phyloP scores from a whole-genome alignment of 345 rosid species.

The Syzygium grande region DNA sequence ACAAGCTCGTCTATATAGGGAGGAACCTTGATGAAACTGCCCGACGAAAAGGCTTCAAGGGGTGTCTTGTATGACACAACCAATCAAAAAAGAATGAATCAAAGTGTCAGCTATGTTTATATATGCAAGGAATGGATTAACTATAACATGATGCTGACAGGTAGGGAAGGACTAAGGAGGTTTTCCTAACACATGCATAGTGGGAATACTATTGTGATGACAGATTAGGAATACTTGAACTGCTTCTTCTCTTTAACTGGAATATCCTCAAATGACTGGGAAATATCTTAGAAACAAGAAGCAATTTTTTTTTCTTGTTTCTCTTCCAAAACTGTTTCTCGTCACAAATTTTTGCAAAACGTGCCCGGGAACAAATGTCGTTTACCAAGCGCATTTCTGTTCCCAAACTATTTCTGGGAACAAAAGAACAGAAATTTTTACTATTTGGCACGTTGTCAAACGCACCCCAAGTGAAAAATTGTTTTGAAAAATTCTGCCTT shows the following conservation, averaged over 20 bases:
- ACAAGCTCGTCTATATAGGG: slow-evolving; percentile 69
- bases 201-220: background rate
- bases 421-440: too few species aligned
- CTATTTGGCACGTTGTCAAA: too few species aligned
- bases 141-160: background rate
- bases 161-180: background rate
- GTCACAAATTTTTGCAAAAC: too few species aligned
- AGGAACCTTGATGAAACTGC: slow-evolving; percentile 45
- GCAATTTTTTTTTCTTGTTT: too few species aligned
- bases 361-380: too few species aligned
- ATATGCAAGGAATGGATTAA: background rate
- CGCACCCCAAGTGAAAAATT: too few species aligned
- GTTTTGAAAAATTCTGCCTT: too few species aligned
- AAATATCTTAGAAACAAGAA: background rate
- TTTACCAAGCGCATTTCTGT: too few species aligned
- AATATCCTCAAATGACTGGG: background rate
- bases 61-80: slow-evolving; percentile 30
- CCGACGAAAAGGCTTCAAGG: slow-evolving; percentile 51
- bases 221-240: background rate
- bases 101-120: background rate
- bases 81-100: background rate
- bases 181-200: background rate
- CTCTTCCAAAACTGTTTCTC: too few species aligned
- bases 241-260: background rate
- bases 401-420: too few species aligned